A percentile compares a stretch with the other conserved stretches of the same genome.
Conservation (phyloP, 768 basidiomycete species). For the Gymnopilus dilepis region DNA sequence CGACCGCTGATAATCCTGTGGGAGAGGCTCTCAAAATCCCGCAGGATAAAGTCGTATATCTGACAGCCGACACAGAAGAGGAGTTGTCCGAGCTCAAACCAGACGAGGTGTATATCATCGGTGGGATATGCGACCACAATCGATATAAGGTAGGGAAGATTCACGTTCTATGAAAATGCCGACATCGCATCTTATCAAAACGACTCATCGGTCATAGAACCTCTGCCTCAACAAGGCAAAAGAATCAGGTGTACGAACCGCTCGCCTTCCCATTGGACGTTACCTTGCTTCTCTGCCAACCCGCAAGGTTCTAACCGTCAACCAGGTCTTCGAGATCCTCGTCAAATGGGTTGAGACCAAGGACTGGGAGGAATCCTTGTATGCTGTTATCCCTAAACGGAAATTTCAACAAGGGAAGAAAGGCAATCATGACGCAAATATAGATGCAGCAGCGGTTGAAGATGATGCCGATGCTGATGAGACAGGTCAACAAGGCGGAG, state of each 20-base stretch:
- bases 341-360: conserved; percentile 85
- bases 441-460: conserved; percentile 26
- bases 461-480: conserved; percentile 21
- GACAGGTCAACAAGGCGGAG: conserved; percentile 10
- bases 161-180: conserved; percentile 6
- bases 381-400: conserved; percentile 88
- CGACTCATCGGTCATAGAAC: conserved; percentile 54
- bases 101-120: conserved; percentile 91
- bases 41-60: conserved; percentile 76
- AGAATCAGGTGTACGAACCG: conserved; percentile 75
- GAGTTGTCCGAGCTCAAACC: conserved; percentile 84
- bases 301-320: conserved; percentile 96
- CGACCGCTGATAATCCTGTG: conserved; percentile 24
- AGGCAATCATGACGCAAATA: conserved; percentile 26
- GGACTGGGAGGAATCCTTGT: conserved; percentile 87
- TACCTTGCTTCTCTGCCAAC: conserved; percentile 85
- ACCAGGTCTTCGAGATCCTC: conserved; percentile 95
- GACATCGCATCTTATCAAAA: conserved; percentile 25
- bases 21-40: conserved; percentile 17
- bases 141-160: conserved; percentile 76
- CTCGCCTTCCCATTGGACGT: conserved; percentile 92
- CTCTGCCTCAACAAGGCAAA: conserved; percentile 89
- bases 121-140: conserved; percentile 95
- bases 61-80: conserved; percentile 92
- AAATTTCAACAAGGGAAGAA: conserved; percentile 71